Evolutionary conservation across 371 early-diverging fungal genomes (phyloP).

Genomic region (Nosema bombycis): DNA sequence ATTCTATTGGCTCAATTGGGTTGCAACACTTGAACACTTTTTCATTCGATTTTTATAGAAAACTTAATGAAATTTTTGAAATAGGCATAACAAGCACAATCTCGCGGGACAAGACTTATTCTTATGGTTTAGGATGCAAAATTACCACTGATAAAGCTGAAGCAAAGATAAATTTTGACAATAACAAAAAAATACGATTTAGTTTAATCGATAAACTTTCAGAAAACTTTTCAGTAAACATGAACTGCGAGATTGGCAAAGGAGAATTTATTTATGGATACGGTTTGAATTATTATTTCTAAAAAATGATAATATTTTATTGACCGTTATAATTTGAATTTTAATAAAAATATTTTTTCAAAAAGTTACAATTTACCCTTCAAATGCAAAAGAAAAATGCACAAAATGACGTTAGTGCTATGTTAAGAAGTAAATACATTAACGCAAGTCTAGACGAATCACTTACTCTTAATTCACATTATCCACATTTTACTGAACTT

Average conservation of each 20-base stretch:
- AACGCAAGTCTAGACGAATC: slow-evolving; percentile 31
- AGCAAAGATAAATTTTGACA: slow-evolving; percentile 38
- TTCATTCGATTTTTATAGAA: slow-evolving; percentile 36
- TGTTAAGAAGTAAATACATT: slow-evolving; percentile 48
- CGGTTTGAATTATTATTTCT: slow-evolving; percentile 42
- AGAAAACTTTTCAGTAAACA: slow-evolving; percentile 37
- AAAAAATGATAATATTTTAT: neutral
- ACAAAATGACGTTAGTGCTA: slow-evolving; percentile 31
- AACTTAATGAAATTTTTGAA: slow-evolving; percentile 26
- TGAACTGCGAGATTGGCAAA: slow-evolving; percentile 15
- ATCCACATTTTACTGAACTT: slow-evolving; percentile 41
- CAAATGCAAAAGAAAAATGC: slow-evolving; percentile 21
- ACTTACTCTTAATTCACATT: slow-evolving; percentile 17
- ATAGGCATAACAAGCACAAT: slow-evolving; percentile 29
- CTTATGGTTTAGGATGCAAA: slow-evolving; percentile 36
- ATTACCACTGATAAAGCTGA: slow-evolving; percentile 28
- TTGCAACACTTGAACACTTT: slow-evolving; percentile 52
- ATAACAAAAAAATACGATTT: slow-evolving; percentile 4
- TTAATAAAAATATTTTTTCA: neutral
- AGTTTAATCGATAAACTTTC: slow-evolving; percentile 45
- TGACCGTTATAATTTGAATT: neutral
- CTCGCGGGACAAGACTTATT: neutral
- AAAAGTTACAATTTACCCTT: neutral
- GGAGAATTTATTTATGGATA: slow-evolving; percentile 30
- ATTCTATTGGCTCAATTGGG: slow-evolving; percentile 28